Evolutionary conservation across 768 basidiomycete genomes (phyloP), one percentile per base, ranked within the genome.

Genomic region (Hydnomerulius pinastri): DNA sequence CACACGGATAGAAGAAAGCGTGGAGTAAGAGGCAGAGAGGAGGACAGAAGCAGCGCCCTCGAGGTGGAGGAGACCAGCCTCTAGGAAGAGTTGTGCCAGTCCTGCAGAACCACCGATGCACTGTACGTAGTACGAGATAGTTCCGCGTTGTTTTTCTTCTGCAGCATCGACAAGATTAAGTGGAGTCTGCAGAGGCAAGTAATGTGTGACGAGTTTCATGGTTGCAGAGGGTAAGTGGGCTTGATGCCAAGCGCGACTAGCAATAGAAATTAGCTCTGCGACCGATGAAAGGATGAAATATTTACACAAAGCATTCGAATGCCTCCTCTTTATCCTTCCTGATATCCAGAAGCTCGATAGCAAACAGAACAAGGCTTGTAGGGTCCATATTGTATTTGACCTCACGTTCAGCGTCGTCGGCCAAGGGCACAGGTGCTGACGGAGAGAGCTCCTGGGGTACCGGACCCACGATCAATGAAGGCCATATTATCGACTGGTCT

Each of bases 381-480:
- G 90, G 83, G 64, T 92, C 90, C 87, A 92, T 90, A 57, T 92
- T 91, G 57, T 87, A 92, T 58, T 79, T 77, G 39, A 80, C 76
- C 50, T 90, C 87, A 15, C 53, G 43, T 32, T 60, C 64, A 24
- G 75, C 67, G 45, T 80, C 74, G 63, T 82, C 80, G 7, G 82
- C 73, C 28, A 81, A 71, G 1, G 83, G 77, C 46, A 78, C 75
- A 4, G 76, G 69, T 17, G 77, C 65, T 44, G 67, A 73, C 3
- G 83, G 78, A 0, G 85, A 80, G 5, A 88, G 63, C 10, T 78
- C 69, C 41, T 81, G 80, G 1, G 87, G 85, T 8, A 81, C 86
- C 8, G 90, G 85, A 2, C 27, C 90, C 78, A 87, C 77, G 43
- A 92, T 80, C 29, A 92, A 73, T 6, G 87, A 86, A 0, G 90